A percentile compares a stretch with the other conserved stretches of the same genome.
Evolutionary conservation across 2,329 filamentous ascomycete genomes (phyloP).

Genomic region (Pseudogymnoascus sp.): DNA sequence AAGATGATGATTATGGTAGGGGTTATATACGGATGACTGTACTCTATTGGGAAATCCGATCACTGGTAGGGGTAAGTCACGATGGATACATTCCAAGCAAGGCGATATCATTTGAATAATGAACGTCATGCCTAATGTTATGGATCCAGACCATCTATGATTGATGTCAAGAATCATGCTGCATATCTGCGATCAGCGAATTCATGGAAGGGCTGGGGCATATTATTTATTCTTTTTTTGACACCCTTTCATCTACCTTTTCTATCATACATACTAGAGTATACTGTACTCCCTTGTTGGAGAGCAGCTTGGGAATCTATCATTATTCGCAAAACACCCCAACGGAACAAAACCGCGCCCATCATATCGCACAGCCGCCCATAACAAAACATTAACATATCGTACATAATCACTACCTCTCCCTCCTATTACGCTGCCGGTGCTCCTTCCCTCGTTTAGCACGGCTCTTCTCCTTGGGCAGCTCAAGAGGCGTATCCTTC

Average conservation of each 20-base stretch:
- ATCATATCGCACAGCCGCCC: neutral
- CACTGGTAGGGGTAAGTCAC: too few relatives aligned
- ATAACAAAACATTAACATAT: conserved; percentile 3
- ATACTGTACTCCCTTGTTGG: neutral
- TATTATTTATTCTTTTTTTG: conserved; percentile 2
- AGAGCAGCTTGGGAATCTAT: conserved; percentile 3
- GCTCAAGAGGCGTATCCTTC: conserved; percentile 50
- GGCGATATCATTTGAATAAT: too few relatives aligned
- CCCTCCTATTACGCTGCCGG: neutral
- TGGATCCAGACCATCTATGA: neutral
- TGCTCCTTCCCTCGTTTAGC: conserved; percentile 38
- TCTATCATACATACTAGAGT: conserved; percentile 1
- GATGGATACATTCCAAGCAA: too few relatives aligned
- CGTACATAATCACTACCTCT: neutral
- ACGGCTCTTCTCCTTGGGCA: conserved; percentile 58
- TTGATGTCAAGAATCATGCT: neutral
- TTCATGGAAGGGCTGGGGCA: neutral
- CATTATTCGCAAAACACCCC: conserved; percentile 4
- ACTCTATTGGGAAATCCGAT: too few relatives aligned
- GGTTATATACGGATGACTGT: too few relatives aligned
- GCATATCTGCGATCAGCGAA: too few relatives aligned
- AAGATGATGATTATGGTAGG: too few relatives aligned
- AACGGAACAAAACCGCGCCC: neutral
- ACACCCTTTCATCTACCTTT: neutral
- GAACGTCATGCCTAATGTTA: too few relatives aligned